Evolutionary conservation across 225 moss, liverwort and hornwort genomes (phyloP).

Genomic region (Polytrichum commune): DNA sequence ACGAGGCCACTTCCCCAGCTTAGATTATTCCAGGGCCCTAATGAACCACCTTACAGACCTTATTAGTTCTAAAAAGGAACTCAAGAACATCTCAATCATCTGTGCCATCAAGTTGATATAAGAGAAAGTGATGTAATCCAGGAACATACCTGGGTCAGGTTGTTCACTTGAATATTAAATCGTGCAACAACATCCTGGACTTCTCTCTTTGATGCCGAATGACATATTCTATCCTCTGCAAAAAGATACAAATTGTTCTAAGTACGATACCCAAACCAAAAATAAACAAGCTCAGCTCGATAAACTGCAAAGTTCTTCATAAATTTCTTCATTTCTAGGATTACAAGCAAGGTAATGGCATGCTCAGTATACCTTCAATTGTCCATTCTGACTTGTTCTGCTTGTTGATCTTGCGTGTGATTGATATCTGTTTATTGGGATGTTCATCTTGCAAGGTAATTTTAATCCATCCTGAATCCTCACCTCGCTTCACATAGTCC

Average conservation of each 20-base stretch:
- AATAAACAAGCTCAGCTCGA: too few species aligned
- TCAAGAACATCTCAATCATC: too few species aligned
- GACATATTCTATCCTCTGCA: conserved; percentile 24
- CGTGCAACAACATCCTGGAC: conserved; percentile 66
- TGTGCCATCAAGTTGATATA: not conserved
- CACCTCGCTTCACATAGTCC: conserved; percentile 93
- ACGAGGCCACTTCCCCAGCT: too few species aligned
- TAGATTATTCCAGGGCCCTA: too few species aligned
- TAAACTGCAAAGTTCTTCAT: not conserved
- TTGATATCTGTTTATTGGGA: conserved; percentile 43
- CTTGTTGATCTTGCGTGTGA: conserved; percentile 78
- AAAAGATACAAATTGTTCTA: not conserved
- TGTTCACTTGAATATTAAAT: conserved; percentile 91
- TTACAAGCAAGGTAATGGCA: not conserved
- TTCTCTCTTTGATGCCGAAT: conserved; percentile 57
- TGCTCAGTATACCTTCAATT: conserved; percentile 52
- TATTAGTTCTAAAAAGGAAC: too few species aligned
- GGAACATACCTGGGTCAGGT: conserved; percentile 76
- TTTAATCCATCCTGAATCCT: conserved; percentile 85
- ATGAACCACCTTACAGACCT: too few species aligned
- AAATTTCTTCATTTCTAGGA: not conserved
- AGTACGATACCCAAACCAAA: too few species aligned
- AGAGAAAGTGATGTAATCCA: not conserved
- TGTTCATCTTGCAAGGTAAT: conserved; percentile 69
- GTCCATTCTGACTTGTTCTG: conserved; percentile 87